phyloP scores from a whole-genome alignment of 2,329 filamentous ascomycete genomes.

The Sclerotinia glacialis region DNA sequence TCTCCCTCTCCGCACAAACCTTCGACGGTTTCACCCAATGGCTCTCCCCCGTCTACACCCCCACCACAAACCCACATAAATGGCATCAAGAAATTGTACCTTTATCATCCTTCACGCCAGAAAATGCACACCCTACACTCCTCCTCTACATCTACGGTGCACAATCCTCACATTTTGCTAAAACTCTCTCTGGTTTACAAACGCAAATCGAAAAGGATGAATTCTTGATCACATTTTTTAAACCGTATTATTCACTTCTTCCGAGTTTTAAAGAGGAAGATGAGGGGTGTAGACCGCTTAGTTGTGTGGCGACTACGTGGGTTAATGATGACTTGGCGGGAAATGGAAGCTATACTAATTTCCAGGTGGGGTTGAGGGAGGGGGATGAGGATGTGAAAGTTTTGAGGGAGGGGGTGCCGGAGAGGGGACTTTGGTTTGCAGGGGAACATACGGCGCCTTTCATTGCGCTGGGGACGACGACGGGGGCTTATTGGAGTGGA shows the following conservation, averaged over 20 bases:
- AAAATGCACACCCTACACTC: slow-evolving; percentile 59
- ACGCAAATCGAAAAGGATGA: slow-evolving; percentile 34
- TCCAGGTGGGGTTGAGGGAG: slow-evolving; percentile 57
- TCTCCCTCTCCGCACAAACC: slow-evolving; percentile 22
- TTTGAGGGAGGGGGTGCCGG: slow-evolving; percentile 40
- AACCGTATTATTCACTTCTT: slow-evolving; percentile 63
- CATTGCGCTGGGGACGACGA: slow-evolving; percentile 81
- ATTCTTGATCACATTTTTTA: slow-evolving; percentile 48
- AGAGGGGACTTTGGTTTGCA: slow-evolving; percentile 56
- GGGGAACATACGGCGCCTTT: slow-evolving; percentile 83
- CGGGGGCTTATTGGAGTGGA: slow-evolving; percentile 81
- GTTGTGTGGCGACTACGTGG: slow-evolving; percentile 62
- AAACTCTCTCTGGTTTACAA: slow-evolving; percentile 25
- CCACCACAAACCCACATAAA: slow-evolving; percentile 46
- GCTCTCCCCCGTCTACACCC: slow-evolving; percentile 55
- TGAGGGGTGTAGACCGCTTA: slow-evolving; percentile 51
- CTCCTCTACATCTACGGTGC: slow-evolving; percentile 61
- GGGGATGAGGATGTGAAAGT: slow-evolving; percentile 59
- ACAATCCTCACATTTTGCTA: slow-evolving; percentile 41
- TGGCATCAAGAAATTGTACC: slow-evolving; percentile 64
- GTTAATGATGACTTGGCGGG: slow-evolving; percentile 63
- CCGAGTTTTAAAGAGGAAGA: slow-evolving; percentile 51
- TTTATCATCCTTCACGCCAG: slow-evolving; percentile 51
- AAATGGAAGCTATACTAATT: slow-evolving; percentile 66
- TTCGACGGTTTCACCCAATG: slow-evolving; percentile 57